Base-by-base conservation (phyloP, 2,329 filamentous ascomycete species). In the Cercospora citrullina region DNA sequence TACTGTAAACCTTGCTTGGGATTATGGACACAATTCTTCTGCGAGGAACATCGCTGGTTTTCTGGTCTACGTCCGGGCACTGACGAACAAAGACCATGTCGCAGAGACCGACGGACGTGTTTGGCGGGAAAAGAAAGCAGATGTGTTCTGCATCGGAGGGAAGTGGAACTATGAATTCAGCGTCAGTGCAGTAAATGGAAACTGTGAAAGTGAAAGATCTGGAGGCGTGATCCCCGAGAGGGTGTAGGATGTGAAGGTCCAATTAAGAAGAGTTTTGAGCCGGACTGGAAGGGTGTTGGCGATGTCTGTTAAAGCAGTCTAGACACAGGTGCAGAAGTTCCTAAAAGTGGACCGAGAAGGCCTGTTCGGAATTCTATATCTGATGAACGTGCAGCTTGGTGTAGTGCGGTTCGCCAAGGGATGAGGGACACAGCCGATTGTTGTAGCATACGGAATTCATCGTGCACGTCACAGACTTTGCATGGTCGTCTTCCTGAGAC, bases 141-240 rank as follows among this genome's bases (percentile, higher is more conserved):
- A 42, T 51, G 51, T 39, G 42, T 58, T 58, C 16, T 61, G 33
- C 42, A 59, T 67, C 12, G 55, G 65, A 28, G 36, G 53, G 26
- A 55, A 48, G 28, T 68, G 66, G 66, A 42, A 65, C 14, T 65
- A 62, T 42, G 66, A 68, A 36, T 65, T 68, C 26, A 55, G 39
- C 18, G 63, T 68, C 8, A 64, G 60, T 33, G 65, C 65, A 4
- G 36, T 67, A 10, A 67, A 67, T 64, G 65, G 66, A 6, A 48
- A 62, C 18, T 53, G 33, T 48, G 66, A 68, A 39, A 64, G 61
- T 36, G 55, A 68, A 16, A 65, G 66, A 31, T 61, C 39, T 30
- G 63, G 62, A 31, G 66, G 62, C 14, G 36, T 68, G 18, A 60
- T 68, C 28, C 66, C 66, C 9, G 42, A 33, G 16, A 55, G 21